phyloP scores from a whole-genome alignment of 306 rosid genomes.

The Cajanus cajan region DNA sequence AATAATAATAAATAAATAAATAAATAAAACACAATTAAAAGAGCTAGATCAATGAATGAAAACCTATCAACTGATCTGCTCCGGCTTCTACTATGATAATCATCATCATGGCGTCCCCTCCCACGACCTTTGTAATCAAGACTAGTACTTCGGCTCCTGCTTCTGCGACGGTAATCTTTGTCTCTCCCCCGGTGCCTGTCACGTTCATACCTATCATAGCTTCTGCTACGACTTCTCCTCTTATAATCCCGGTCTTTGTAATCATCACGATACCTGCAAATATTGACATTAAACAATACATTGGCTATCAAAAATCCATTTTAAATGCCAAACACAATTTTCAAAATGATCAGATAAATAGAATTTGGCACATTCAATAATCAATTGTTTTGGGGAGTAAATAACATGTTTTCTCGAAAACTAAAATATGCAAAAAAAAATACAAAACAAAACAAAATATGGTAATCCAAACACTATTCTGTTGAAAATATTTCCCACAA shows the following conservation, averaged over 20 bases:
- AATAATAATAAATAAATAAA: not conserved
- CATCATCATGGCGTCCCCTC: slow-evolving; percentile 64
- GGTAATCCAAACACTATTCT: not conserved
- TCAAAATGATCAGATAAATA: not conserved
- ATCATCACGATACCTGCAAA: slow-evolving; percentile 60
- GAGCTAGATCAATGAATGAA: not conserved
- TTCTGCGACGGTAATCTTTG: slow-evolving; percentile 51
- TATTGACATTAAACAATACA: not conserved
- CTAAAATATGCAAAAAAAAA: not conserved
- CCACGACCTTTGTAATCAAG: slow-evolving; percentile 68
- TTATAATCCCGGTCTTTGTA: slow-evolving; percentile 54
- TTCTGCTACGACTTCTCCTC: slow-evolving; percentile 78
- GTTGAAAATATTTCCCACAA: not conserved
- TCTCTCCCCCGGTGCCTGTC: slow-evolving; percentile 67
- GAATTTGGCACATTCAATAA: not conserved
- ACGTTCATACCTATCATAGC: slow-evolving; percentile 63
- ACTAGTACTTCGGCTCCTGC: slow-evolving; percentile 75
- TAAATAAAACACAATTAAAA: not conserved
- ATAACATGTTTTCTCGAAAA: not conserved
- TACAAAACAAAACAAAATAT: not conserved
- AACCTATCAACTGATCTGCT: slow-evolving; percentile 75
- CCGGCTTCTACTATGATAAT: slow-evolving; percentile 51
- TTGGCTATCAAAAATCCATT: not conserved
- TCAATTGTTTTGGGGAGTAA: not conserved
- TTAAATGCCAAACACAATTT: not conserved